A percentile compares a stretch with the other conserved stretches of the same genome.
Evolutionary conservation across 192 early-diverging fungal genomes (phyloP).

Genomic region (Coemansia sp.): DNA sequence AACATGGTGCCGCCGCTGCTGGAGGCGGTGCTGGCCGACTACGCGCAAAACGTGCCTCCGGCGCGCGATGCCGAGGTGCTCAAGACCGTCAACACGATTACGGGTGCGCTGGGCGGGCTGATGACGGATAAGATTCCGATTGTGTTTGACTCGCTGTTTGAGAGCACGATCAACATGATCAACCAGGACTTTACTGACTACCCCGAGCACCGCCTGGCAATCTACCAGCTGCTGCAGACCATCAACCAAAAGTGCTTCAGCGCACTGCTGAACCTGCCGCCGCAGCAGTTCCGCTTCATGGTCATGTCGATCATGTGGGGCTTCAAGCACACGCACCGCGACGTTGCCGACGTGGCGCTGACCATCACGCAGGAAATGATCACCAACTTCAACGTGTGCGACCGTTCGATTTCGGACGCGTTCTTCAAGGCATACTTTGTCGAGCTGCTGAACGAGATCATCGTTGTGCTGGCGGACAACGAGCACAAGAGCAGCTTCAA

Average conservation of each 20-base stretch:
- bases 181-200: constrained; percentile 98
- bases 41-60: constrained; percentile 79
- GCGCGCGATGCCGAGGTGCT: constrained; percentile 96
- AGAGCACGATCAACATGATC: constrained; percentile 98
- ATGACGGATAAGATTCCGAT: constrained; percentile 81
- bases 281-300: constrained; percentile 86
- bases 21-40: constrained; percentile 87
- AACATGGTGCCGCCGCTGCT: constrained; percentile 91
- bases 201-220: constrained; percentile 94
- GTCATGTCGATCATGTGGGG: constrained; percentile 97
- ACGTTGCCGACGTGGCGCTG: constrained; percentile 92
- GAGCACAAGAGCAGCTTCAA: constrained; percentile 98
- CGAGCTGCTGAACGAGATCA: constrained; percentile 90
- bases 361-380: constrained; percentile 84
- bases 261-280: constrained; percentile 81
- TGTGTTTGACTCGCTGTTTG: constrained; percentile 93
- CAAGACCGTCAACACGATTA: constrained; percentile 87
- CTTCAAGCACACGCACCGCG: constrained; percentile 98
- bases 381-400: constrained; percentile 77
- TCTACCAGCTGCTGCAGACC: constrained; percentile 89
- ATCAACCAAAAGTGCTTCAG: constrained; percentile 93
- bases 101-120: constrained; percentile 69
- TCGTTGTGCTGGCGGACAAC: constrained; percentile 94
- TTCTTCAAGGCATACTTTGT: constrained; percentile 95
- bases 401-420: constrained; percentile 68